Base-by-base conservation (phyloP, 2,329 filamentous ascomycete species). In the Exophiala aquamarina region DNA sequence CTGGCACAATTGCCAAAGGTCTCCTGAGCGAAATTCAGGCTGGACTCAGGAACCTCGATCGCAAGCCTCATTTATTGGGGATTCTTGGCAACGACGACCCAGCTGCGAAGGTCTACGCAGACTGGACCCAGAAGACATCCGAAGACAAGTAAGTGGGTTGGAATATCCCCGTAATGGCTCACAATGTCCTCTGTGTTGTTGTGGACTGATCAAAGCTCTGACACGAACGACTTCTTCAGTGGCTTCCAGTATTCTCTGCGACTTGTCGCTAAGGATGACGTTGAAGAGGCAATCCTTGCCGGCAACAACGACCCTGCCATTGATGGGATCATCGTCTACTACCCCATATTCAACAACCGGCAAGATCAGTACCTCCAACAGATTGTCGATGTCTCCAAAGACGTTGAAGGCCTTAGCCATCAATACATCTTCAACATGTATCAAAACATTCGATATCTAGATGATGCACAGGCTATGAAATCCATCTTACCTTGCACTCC, bases 371-470 rank as follows among this genome's bases (percentile, higher is more conserved):
- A 97, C 69, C 83, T 98, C 57, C 92, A 97, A 72, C 91, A 96
- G 72, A 89, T 94, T 3, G 90, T 96, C 47, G 84, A 89, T 47
- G 79, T 95, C 34, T 73, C 80, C 68, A 97, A 98, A 71, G 93
- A 98, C 63, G 92, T 98, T 57, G 93, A 98, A 70, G 93, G 93
- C 28, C 82, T 98, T 49, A 89, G 86, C 60, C 92, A 96, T 70
- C 85, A 84, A 65, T 91, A 97, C 72, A 86, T 97, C 64, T 91
- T 92, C 81, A 98, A 98, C 79, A 96, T 98, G 91, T 98, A 97
- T 73, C 88, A 96, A 76, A 98, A 98, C 73, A 82, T 95, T 61
- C 89, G 93, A 57, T 97, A 91, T 74, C 78, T 98, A 47, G 93
- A 98, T 70, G 85, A 86, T 3, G 69, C 77, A 34, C 87, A 89